Percentiles rank a stretch among this genome's conserved stretches.
phyloP scores from a whole-genome alignment of 2,329 filamentous ascomycete genomes.

The Xylariales sp. region DNA sequence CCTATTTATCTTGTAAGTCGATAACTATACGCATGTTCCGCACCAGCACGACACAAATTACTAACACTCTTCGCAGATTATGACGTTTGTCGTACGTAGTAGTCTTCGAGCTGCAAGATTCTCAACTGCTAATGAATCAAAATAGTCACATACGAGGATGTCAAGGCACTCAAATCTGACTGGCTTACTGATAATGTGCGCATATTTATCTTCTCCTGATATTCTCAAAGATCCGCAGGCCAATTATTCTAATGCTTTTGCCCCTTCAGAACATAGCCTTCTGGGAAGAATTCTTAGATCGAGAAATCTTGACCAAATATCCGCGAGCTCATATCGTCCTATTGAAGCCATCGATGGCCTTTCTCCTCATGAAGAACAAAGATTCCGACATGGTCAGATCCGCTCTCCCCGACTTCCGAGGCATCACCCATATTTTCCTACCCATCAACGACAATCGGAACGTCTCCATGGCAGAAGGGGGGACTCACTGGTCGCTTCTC shows the following conservation, averaged over 20 bases:
- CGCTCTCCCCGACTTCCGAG: constrained; percentile 75
- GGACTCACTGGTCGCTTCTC: constrained; percentile 91
- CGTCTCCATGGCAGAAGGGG: constrained; percentile 74
- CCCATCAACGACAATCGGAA: constrained; percentile 88
- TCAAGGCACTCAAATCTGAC: constrained; percentile 83
- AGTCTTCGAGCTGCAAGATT: neutral
- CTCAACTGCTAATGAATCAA: neutral
- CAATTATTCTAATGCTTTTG: too few species aligned
- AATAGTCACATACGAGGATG: constrained; percentile 80
- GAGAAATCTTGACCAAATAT: constrained; percentile 75
- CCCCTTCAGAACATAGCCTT: constrained; percentile 88
- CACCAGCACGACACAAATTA: constrained; percentile 4
- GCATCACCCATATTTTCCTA: constrained; percentile 88
- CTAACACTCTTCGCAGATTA: constrained; percentile 21
- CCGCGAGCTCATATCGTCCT: constrained; percentile 84
- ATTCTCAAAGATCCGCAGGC: neutral
- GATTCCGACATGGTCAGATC: constrained; percentile 52
- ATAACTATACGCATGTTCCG: neutral
- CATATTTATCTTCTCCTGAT: constrained; percentile 12
- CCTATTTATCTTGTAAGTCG: constrained; percentile 42
- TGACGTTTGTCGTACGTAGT: constrained; percentile 29
- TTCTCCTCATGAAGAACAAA: constrained; percentile 76
- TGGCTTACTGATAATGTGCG: constrained; percentile 95
- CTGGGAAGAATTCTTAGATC: constrained; percentile 96
- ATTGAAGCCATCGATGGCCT: constrained; percentile 87